Evolutionary conservation across 2,329 filamentous ascomycete species (phyloP), one percentile per base, ranked within the genome.

Genomic region (Cylindrodendrum hubeiense): DNA sequence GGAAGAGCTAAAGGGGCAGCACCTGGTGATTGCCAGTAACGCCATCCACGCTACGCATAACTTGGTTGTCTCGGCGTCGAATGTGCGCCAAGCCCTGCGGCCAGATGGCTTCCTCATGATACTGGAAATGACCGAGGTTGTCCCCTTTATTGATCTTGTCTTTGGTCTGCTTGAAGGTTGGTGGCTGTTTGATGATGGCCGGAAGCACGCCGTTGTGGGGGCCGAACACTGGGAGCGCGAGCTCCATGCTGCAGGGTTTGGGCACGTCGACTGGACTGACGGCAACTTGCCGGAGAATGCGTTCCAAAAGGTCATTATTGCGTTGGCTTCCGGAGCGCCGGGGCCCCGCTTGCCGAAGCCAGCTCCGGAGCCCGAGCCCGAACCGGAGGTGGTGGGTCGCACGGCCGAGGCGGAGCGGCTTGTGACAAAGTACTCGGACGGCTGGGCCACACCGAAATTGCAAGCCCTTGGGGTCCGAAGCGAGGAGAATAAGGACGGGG

Each of bases 211-310:
- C 21, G 17, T 54, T 12, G 12, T 47, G 3, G 6, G 21, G 2
- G 12, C 47, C 1, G 37, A 52, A 4, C n/a, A 43, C 5, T 47
- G 52, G n/a, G 37, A 65, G n/a, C 22, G 26, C 3, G 39, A 28
- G 1, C 7, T 65, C 3, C 56, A 19, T 7, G 4, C 21, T 5
- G 9, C 37, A 1, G 56, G 62, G 0, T 65, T 22, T n/a, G 39
- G 41, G 1, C 63, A 65, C 15, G 63, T 65, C 7, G 63, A 65
- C 22, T 65, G 63, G 63, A 57, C 63, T 4, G 52, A 57, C 4
- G 63, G 63, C 1, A 6, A 52, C 5, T 30, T 61, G 5, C 57
- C 58, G 1, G 63, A 65, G n/a, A 58, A 53, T 7, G 9, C 15
- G 1, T 26, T 57, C 9, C 52, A 61, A 22, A 15, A 24, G 2